Base-by-base conservation (phyloP, 345 rosid species). In the Triadica sebifera region DNA sequence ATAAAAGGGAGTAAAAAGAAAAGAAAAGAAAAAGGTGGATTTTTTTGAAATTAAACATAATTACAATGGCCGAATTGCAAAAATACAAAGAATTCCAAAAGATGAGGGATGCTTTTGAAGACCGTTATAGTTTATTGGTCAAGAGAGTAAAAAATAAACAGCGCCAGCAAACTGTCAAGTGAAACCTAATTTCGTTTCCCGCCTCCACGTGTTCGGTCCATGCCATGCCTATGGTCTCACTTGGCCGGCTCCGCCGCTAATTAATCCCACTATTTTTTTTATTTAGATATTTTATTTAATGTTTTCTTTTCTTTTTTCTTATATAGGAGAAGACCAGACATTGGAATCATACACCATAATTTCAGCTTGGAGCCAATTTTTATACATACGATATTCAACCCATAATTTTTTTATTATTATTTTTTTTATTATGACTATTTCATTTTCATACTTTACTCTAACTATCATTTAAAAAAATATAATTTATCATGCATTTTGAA, bases 61-160 rank as follows among this genome's bases (percentile, higher is more conserved):
- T 41, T 66, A 71, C 1, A 67, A 75, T 76, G 76, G 25, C 70
- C 43, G 60, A 4, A 24, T 4, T 61, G 70, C 13, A 73, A 75
- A 58, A 25, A 1, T 5, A 29, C 34, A 29, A 29, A 29, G 34
- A 29, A 29, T 29, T 29, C 34, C 34, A 29, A 29, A 29, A 29
- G 10, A 55, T 19, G 12, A 0, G 71, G 53, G 55, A 12, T 70
- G 53, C 15, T 41, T 24, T 65, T 0, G 17, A 20, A 3, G 25
- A 11, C 49, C 46, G 59, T 75, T 67, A 29, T 29, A 29, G 6
- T 43, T 43, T 4, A 8, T 47, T n/a, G 5, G 12, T 20, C 4
- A 62, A 37, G 22, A 2, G 66, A 43, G 12, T 12, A 60, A 60
- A 60, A 60, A 20, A 57, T 29, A 25, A 58, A 12, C 34, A 29